Evolutionary conservation across 2,329 filamentous ascomycete species (phyloP), one percentile per base, ranked within the genome.

Genomic region (Aspergillus persii): DNA sequence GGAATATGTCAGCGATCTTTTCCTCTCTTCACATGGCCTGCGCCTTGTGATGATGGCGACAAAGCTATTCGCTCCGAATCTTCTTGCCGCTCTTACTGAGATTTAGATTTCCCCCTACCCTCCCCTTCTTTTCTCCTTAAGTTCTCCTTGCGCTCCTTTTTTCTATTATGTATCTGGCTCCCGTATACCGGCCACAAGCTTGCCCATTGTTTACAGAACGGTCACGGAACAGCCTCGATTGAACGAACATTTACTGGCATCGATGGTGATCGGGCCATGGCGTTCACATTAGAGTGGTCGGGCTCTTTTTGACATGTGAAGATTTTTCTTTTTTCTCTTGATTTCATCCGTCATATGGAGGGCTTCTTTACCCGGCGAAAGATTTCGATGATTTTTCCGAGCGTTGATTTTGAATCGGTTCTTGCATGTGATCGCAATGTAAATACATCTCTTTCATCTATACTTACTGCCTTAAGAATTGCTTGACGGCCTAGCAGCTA

Each of bases 231-330:
- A 2, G 23, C 39, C 51, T 18, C 54, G 31, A 36, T 49, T 33
- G 54, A 57, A 41, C 44, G 39, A 31, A 50, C 41, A 30, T 51
- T 53, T 41, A 27, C 47, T 53, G 54, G 33, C 39, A 58, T 44
- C 50, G 50, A 39, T 39, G 49, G 33, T 59, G 47, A 50, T 39
- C 48, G 52, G 50, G 31, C 26, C 51, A 48, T 26, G 55, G 49
- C 47, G n/a, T 57, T 53, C 53, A 8, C 49, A 26, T 27, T 41
- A 48, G 31, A 48, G 41, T 30, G 30, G 44, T 27, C 26, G 33
- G 55, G n/a, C 30, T 4, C 18, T 47, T 11, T 57, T 44, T 53
- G 44, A 39, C 55, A 57, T 48, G 55, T 53, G 50, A 53, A 57
- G 50, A 48, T 47, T 23, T 53, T 41, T 18, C 29, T 18, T 47